Evolutionary conservation across 139 green algal genomes (phyloP).

Genomic region (Picochlorum sp.): DNA sequence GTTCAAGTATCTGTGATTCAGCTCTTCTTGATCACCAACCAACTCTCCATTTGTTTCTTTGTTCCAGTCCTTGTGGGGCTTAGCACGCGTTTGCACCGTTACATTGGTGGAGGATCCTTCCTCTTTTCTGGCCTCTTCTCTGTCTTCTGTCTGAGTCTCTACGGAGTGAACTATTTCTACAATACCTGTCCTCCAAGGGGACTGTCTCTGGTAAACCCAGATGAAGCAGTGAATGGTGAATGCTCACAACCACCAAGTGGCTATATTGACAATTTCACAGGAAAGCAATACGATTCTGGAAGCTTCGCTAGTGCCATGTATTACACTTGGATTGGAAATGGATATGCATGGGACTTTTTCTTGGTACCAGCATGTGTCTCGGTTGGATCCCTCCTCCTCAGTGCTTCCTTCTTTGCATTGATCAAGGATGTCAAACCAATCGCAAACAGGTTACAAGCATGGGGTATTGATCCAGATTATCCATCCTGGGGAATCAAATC

Average conservation of each 20-base stretch:
- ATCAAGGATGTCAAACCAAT: neutral
- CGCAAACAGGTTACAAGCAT: neutral
- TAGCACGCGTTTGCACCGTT: constrained; percentile 8
- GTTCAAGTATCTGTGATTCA: too few species aligned
- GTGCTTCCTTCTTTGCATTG: neutral
- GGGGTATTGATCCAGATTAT: neutral
- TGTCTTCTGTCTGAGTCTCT: constrained; percentile 15
- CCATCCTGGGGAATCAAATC: constrained; percentile 8
- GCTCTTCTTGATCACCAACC: constrained; percentile 77
- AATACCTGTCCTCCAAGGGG: too few species aligned
- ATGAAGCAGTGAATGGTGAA: too few species aligned
- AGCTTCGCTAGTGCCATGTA: constrained; percentile 12
- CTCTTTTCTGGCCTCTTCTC: constrained; percentile 23
- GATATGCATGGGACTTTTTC: constrained; percentile 33
- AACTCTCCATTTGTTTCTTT: constrained; percentile 55
- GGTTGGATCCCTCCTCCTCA: constrained; percentile 21
- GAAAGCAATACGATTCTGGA: neutral
- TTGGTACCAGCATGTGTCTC: constrained; percentile 20
- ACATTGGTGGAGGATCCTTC: constrained; percentile 21
- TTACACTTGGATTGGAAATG: constrained; percentile 34
- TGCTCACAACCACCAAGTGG: neutral
- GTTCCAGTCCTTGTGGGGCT: constrained; percentile 52
- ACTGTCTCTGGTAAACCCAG: too few species aligned
- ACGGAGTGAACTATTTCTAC: constrained; percentile 20
- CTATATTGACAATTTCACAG: constrained; percentile 3